These are phyloP conservation scores for Taphrina confusa DNA, from an alignment of 1,139 yeast genomes.

Conservation along the genomic window DNA sequence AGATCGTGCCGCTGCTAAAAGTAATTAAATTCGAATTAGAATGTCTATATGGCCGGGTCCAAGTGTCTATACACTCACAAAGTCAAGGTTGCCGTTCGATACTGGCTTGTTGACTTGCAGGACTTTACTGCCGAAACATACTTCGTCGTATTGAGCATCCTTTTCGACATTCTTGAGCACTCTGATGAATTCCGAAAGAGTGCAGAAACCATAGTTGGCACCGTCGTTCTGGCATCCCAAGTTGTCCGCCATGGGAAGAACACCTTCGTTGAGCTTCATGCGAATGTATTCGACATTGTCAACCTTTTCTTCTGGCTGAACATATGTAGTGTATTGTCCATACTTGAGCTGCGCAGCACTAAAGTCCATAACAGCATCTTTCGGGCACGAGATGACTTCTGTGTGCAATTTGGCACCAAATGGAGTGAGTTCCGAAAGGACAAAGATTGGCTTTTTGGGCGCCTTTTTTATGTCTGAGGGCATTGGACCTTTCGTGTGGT, in stretches of 20 bases:
- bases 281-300: slow-evolving; percentile 3
- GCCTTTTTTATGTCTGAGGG: slow-evolving; percentile 5
- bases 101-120: background rate
- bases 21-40: too few relatives aligned
- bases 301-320: background rate
- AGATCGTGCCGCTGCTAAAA: background rate
- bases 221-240: slow-evolving; percentile 12
- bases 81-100: slow-evolving; percentile 8
- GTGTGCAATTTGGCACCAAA: slow-evolving; percentile 11
- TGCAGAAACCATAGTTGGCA: slow-evolving; percentile 11
- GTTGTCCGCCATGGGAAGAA: background rate
- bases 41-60: too few relatives aligned
- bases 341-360: background rate
- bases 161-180: background rate
- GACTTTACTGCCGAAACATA: slow-evolving; percentile 8
- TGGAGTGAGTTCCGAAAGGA: background rate
- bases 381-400: slow-evolving; percentile 9
- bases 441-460: slow-evolving; percentile 2
- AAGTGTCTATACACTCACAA: too few relatives aligned
- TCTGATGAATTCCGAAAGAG: background rate
- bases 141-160: slow-evolving; percentile 7
- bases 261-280: slow-evolving; percentile 13
- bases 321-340: background rate
- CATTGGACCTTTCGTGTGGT: slow-evolving; percentile 6
- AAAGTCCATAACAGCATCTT: background rate